Evolutionary conservation across 164 flowering plant genomes (phyloP).

Genomic region (Echeveria elegans): DNA sequence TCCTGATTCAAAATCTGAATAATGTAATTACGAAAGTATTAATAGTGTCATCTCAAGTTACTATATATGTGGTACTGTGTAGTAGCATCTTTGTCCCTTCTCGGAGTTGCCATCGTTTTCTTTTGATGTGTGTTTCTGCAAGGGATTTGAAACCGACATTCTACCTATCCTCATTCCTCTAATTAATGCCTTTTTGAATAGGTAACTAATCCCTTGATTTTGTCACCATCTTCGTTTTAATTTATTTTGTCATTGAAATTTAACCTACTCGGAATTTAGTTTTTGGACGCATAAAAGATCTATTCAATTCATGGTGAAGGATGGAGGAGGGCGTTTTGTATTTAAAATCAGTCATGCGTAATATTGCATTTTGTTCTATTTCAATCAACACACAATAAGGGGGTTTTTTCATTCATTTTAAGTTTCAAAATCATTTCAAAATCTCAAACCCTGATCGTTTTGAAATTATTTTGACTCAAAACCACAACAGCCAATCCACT

Average conservation of each 20-base stretch:
- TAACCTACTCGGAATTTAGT: background rate
- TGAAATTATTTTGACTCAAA: too few species aligned
- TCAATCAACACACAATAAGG: too few species aligned
- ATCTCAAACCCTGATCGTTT: too few species aligned
- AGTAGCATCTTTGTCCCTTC: background rate
- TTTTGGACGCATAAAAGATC: background rate
- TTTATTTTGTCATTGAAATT: background rate
- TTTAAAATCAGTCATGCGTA: too few species aligned
- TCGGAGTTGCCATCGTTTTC: background rate
- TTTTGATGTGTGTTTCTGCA: background rate
- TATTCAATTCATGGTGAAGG: background rate
- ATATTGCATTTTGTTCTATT: too few species aligned
- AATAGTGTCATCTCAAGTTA: background rate
- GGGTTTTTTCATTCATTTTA: too few species aligned
- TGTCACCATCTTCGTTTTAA: background rate
- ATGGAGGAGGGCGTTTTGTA: too few species aligned
- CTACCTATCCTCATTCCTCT: constrained; percentile 6
- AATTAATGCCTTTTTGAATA: constrained; percentile 5
- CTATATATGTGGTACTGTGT: background rate
- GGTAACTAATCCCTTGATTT: background rate
- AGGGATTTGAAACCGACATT: constrained; percentile 1
- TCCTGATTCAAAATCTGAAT: too few species aligned
- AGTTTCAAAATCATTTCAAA: too few species aligned
- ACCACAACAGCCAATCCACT: too few species aligned
- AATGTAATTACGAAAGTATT: background rate